Conservation (phyloP, 1,284 basidiomycete genomes). For the Apiotrichum sp. region DNA sequence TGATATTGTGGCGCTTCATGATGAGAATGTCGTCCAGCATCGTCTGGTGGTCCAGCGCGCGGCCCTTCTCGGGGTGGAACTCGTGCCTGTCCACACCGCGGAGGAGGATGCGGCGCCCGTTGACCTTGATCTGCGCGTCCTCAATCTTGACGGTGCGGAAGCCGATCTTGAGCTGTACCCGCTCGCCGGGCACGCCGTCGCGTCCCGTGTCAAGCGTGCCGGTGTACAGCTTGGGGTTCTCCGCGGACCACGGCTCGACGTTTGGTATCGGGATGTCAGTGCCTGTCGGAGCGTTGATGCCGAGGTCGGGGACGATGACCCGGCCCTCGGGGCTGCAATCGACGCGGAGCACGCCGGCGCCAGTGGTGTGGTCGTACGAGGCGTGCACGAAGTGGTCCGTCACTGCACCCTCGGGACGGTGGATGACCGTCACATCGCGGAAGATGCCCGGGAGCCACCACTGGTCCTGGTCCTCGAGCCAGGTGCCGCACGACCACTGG, state of each 20-base stretch:
- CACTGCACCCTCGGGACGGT: slow-evolving; percentile 17
- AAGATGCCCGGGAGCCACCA: slow-evolving; percentile 30
- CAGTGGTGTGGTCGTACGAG: slow-evolving; percentile 16
- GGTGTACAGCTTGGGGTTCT: slow-evolving; percentile 18
- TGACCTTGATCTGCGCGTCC: slow-evolving; percentile 20
- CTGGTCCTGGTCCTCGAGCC: slow-evolving; percentile 29
- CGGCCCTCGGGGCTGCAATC: slow-evolving; percentile 16
- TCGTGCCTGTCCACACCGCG: slow-evolving; percentile 28
- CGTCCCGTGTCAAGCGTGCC: slow-evolving; percentile 1
- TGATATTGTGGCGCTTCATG: slow-evolving; percentile 27
- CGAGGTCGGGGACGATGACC: slow-evolving; percentile 20
- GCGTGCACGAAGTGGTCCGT: slow-evolving; percentile 23
- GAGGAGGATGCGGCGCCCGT: slow-evolving; percentile 21
- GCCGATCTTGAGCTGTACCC: slow-evolving; percentile 20
- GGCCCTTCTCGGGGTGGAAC: slow-evolving; percentile 20
- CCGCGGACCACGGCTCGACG: slow-evolving; percentile 24
- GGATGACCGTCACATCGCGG: slow-evolving; percentile 21
- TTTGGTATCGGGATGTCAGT: neutral
- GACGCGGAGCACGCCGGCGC: slow-evolving; percentile 17
- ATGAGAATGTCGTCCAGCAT: slow-evolving; percentile 25
- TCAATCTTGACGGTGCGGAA: slow-evolving; percentile 22
- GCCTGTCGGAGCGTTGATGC: slow-evolving; percentile 18
- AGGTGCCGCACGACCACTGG: slow-evolving; percentile 18
- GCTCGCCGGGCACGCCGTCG: slow-evolving; percentile 8
- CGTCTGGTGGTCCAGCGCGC: slow-evolving; percentile 11